Conservation (phyloP, 192 early-diverging fungal genomes). For the Funneliformis geosporum region DNA sequence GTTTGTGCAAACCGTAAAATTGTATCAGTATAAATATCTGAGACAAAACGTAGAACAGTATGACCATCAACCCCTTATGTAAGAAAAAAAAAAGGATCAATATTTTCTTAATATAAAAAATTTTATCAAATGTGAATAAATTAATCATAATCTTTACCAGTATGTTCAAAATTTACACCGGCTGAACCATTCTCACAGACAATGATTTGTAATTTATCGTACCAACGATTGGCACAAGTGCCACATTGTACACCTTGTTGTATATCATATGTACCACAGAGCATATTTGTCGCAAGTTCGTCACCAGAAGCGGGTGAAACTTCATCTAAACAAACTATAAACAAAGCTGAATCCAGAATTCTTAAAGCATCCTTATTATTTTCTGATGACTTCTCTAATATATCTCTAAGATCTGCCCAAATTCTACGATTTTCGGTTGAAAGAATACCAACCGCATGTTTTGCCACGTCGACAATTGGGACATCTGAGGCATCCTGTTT, state of each 20-base stretch:
- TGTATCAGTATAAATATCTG: conserved; percentile 55
- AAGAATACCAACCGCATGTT: conserved; percentile 68
- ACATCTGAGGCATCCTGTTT: conserved; percentile 51
- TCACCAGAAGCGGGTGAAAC: conserved; percentile 42
- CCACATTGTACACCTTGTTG: conserved; percentile 48
- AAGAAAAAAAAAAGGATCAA: background rate
- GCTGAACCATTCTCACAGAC: conserved; percentile 76
- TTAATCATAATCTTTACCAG: conserved; percentile 41
- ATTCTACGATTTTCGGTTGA: conserved; percentile 76
- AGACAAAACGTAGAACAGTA: conserved; percentile 52
- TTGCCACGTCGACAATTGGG: conserved; percentile 53
- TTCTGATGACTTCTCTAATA: conserved; percentile 54
- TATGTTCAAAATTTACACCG: conserved; percentile 92
- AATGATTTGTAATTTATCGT: conserved; percentile 78
- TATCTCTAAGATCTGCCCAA: conserved; percentile 66
- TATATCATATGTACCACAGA: conserved; percentile 52
- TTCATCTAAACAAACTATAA: conserved; percentile 80
- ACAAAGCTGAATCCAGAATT: conserved; percentile 69
- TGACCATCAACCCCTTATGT: conserved; percentile 54
- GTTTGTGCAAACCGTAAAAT: conserved; percentile 52
- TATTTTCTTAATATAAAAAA: background rate
- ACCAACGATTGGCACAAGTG: conserved; percentile 78
- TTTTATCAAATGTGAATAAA: background rate
- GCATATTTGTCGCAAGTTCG: conserved; percentile 50
- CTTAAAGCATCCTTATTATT: conserved; percentile 50